Evolutionary conservation across 2,329 filamentous ascomycete species (phyloP), one percentile per base, ranked within the genome.

Genomic region (Paraconiothyrium brasiliense): DNA sequence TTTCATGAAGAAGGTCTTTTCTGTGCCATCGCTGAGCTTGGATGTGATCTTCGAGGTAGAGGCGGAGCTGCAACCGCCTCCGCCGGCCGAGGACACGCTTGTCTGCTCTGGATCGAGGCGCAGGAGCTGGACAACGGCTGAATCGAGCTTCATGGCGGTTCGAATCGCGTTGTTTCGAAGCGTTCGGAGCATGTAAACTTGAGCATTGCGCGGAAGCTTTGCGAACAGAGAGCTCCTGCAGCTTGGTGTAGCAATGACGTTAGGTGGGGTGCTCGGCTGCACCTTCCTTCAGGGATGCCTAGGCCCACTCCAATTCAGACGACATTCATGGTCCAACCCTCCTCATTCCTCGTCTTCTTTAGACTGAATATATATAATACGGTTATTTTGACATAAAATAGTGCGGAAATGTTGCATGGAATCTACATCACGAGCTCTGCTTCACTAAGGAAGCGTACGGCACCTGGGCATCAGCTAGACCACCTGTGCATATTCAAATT

Each of bases 1-100:
- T 78, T 94, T 94, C 77, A 94, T 86, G 75, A 94, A 94, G 71
- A 86, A 93, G 22, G 82, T 79, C 66, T 81, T 82, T 1, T 83
- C 79, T 47, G 80, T 79, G 34, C 85, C 87, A 68, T 87, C 80
- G 16, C 76, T 66, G 3, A 80, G 71, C 57, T 76, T 79, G 5
- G 80, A 80, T 4, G 78, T 81, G 48, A 87, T 82, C 73, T 89
- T 91, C 60, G 85, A 89, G 0, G 90, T 92, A 0, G 88, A 88
- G 1, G 90, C 84, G 65, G 80, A 83, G 59, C 81, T 83, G 60
- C 91, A 91, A 46, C 89, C 89, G 1, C 89, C 90, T 51, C 88
- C 86, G 59, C 90, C 90, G 63, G 89, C 85, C 3, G 86, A 81
- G 1, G 84, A 80, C 13, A 92, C 84, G 47, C 80, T 85, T 34